Conservation (phyloP, 257 asterid genomes). For the Prunella vulgaris region DNA sequence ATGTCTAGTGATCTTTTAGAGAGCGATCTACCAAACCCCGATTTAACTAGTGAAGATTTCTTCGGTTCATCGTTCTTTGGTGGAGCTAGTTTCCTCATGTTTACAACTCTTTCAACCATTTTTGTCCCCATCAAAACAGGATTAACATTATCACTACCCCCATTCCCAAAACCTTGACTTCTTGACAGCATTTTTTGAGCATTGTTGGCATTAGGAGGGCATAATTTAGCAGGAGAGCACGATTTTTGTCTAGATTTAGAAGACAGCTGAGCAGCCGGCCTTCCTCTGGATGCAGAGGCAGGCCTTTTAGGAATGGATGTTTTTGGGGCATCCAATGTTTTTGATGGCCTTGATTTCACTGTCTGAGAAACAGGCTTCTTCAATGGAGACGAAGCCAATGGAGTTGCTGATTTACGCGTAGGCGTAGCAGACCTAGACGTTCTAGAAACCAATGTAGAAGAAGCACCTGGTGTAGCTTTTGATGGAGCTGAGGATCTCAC, state of each 20-base stretch:
- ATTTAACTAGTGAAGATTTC: slow-evolving; percentile 45
- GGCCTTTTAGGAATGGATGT: slow-evolving; percentile 46
- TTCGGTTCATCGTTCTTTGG: slow-evolving; percentile 53
- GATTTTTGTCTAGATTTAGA: slow-evolving; percentile 50
- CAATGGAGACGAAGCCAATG: neutral
- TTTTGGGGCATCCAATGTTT: slow-evolving; percentile 36
- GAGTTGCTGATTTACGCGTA: slow-evolving; percentile 34
- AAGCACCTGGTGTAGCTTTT: slow-evolving; percentile 48
- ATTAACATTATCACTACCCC: slow-evolving; percentile 50
- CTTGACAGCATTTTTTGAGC: slow-evolving; percentile 33
- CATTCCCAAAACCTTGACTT: slow-evolving; percentile 42
- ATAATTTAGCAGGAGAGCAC: slow-evolving; percentile 52
- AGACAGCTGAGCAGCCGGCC: slow-evolving; percentile 32
- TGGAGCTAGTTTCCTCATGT: slow-evolving; percentile 92
- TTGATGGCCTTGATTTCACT: slow-evolving; percentile 53
- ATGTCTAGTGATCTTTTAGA: slow-evolving; percentile 78
- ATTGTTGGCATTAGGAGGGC: slow-evolving; percentile 18
- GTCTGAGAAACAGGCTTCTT: slow-evolving; percentile 32
- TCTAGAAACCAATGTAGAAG: no score
- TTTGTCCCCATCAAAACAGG: slow-evolving; percentile 72
- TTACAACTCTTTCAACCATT: slow-evolving; percentile 92
- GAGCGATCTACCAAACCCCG: slow-evolving; percentile 77
- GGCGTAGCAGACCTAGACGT: slow-evolving; percentile 60
- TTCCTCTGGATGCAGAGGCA: slow-evolving; percentile 60
- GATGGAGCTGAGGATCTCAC: slow-evolving; percentile 56